A percentile compares a stretch with the other conserved stretches of the same genome.
phyloP scores from a whole-genome alignment of 306 rosid genomes.

The Medicago truncatula region MtrunA17r5.0-ANR NC_053045.1:7835001-7835500 shows the following conservation, averaged over 20 bases:
- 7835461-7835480: constrained; percentile 48
- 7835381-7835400: constrained; percentile 29
- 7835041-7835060: not conserved
- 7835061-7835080: not conserved
- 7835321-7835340: not conserved
- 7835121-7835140: not conserved
- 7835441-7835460: constrained; percentile 23
- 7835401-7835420: constrained; percentile 26
- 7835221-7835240: constrained; percentile 27
- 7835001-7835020: constrained; percentile 1
- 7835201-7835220: too few species aligned
- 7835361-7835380: constrained; percentile 16
- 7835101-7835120: constrained; percentile 17
- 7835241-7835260: constrained; percentile 29
- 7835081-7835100: not conserved
- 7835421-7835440: constrained; percentile 23
- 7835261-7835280: constrained; percentile 23
- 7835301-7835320: constrained; percentile 33
- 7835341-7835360: not conserved
- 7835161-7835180: not conserved
- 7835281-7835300: constrained; percentile 40
- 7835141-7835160: not conserved
- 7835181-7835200: not conserved
- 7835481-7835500: constrained; percentile 55
- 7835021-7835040: constrained; percentile 4